Evolutionary conservation across 2,329 filamentous ascomycete species (phyloP).

Genomic region (Fusarium nodosum): DNA sequence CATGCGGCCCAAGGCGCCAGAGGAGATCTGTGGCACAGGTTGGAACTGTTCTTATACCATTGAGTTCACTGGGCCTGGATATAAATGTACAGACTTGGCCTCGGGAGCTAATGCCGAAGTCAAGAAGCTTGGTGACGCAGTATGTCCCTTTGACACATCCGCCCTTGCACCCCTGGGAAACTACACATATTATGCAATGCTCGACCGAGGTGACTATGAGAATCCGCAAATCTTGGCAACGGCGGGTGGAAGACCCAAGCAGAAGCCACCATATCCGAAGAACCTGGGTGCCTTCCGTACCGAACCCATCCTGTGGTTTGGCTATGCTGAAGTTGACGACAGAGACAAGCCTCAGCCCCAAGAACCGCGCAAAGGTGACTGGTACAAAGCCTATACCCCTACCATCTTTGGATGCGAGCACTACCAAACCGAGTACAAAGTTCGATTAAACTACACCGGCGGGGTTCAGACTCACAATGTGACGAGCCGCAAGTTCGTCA

Average conservation of each 20-base stretch:
- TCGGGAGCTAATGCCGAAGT: constrained; percentile 27
- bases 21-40: constrained; percentile 43
- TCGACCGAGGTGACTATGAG: constrained; percentile 42
- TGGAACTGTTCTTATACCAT: constrained; percentile 48
- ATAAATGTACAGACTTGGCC: constrained; percentile 40
- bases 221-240: constrained; percentile 28
- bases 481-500: constrained; percentile 31
- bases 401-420: constrained; percentile 49
- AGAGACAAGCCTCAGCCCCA: constrained; percentile 32
- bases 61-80: constrained; percentile 44
- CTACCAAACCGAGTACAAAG: constrained; percentile 43
- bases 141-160: constrained; percentile 43
- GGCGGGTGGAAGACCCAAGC: constrained; percentile 29
- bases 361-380: constrained; percentile 21
- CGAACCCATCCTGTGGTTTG: constrained; percentile 48
- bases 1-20: constrained; percentile 30
- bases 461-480: constrained; percentile 39
- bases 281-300: constrained; percentile 44
- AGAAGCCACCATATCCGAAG: constrained; percentile 37
- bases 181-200: constrained; percentile 41
- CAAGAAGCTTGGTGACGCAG: constrained; percentile 31
- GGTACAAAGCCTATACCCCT: constrained; percentile 46
- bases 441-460: constrained; percentile 45
- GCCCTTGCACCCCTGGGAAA: constrained; percentile 42
- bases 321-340: constrained; percentile 45